Evolutionary conservation across 148 eudicot genomes (phyloP).

Genomic region (Silene conica): DNA sequence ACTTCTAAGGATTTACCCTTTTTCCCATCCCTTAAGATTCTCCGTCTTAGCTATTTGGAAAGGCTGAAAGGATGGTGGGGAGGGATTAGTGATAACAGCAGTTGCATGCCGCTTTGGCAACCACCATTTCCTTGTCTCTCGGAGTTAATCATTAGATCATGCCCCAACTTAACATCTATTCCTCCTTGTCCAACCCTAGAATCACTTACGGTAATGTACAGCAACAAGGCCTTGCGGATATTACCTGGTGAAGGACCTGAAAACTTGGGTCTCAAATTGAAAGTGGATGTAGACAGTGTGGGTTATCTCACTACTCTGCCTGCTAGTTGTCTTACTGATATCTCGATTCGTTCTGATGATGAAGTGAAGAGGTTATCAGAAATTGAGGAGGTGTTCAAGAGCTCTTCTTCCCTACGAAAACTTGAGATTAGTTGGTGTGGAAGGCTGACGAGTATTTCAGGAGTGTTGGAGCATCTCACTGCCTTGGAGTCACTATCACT

Average conservation of each 20-base stretch:
- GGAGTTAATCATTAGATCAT: rapidly evolving
- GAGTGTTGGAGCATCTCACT: too few species aligned
- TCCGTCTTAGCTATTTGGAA: too few species aligned
- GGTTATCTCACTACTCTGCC: conserved; percentile 4
- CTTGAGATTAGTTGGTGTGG: too few species aligned
- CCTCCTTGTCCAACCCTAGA: background rate
- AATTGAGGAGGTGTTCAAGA: too few species aligned
- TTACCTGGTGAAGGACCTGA: background rate
- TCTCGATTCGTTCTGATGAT: background rate
- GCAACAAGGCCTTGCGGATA: background rate
- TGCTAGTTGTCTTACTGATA: background rate
- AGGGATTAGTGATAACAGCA: too few species aligned
- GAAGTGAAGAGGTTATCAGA: background rate
- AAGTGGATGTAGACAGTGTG: background rate
- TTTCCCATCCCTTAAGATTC: too few species aligned
- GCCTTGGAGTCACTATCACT: too few species aligned
- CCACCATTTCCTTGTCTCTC: background rate
- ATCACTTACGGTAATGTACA: background rate
- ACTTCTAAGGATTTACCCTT: too few species aligned
- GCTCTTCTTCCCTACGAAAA: too few species aligned
- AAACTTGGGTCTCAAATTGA: background rate
- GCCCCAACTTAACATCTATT: background rate
- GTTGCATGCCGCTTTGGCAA: background rate
- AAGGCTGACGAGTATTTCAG: too few species aligned
- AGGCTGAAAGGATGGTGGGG: too few species aligned